Evolutionary conservation across 2,329 filamentous ascomycete species (phyloP), one percentile per base, ranked within the genome.

Genomic region (Fusarium sp.): DNA sequence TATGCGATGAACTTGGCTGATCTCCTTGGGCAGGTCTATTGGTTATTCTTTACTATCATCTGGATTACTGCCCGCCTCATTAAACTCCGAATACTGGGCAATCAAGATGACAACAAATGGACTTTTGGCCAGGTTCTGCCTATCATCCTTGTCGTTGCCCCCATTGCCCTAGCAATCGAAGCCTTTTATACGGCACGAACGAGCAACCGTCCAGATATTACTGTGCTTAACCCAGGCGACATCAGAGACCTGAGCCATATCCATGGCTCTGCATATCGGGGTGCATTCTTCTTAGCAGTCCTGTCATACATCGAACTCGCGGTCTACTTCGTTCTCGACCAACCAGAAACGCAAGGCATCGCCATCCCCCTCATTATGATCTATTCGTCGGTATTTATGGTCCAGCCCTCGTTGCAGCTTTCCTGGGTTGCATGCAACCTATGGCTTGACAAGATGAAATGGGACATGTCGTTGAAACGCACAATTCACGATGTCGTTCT

Each of bases 81-180:
- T 1, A 30, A 35, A 7, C 33, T 36, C 7, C 48, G 68, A n/a
- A 1, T 6, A 2, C 2, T 10, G 0, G n/a, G 54, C 2, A 12
- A 31, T 1, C 18, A 16, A 12, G 65, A 65, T 1, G 64, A 65
- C 2, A 36, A 26, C 14, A 7, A 68, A 13, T 70, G 59, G 68
- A 53, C 39, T 0, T 70, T 70, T n/a, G 65, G 68, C 0, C 65
- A 70, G 18, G 1, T 57, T 20, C 39, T 70, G 4, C 65, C 68
- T 2, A 6, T 68, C 0, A 28, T 70, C 6, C 28, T 70, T 6
- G 35, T 65, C 3, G 1, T 57, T 6, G 64, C 47, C 0, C 68
- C 65, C 0, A 13, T 54, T 2, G 39, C 35, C 8, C 3, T n/a
- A 5, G 22, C 53, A 4, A 39, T 24, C 12, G 51, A 55, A 30